Evolutionary conservation across 345 rosid species (phyloP), one percentile per base, ranked within the genome.

Genomic region (Theobroma cacao): DNA sequence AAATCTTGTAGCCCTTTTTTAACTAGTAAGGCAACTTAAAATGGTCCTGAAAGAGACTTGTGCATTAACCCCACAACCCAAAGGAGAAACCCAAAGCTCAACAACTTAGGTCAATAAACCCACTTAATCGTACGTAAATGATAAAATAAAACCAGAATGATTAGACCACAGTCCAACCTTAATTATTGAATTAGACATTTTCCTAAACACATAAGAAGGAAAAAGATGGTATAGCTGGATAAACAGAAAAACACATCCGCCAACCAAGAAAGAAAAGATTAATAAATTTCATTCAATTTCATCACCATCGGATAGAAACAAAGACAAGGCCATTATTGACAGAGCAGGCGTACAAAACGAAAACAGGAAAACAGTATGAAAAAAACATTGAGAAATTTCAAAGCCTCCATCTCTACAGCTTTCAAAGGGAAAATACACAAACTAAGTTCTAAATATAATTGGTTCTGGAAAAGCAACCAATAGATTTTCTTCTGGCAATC

Each of bases 1-100:
- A 69, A 82, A 78, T 22, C 56, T 55, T 61, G 63, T 18, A 55
- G 67, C 41, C 78, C 73, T 78, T 62, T 47, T 78, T 75, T 65
- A n/a, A 80, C 82, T 64, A 47, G 77, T 43, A 63, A 80, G 83
- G 77, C 76, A 71, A 81, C 36, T 34, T 67, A 78, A 48, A 59
- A 78, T 81, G 81, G 77, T 43, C 78, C 53, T 50, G 82, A 85
- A 83, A 85, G 83, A 60, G 86, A 82, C 83, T 60, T 34, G 11
- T 31, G 74, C 73, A 74, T 15, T 22, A 81, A 84, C 84, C 83
- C 88, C 84, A 82, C 85, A 74, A 45, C 74, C 62, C 66, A 85
- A 82, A 79, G 61, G 75, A 79, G 76, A 80, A 79, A 50, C 36
- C 72, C 64, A 52, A 72, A 85, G 69, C 45, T 72, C 84, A 81